Conservation (phyloP, 148 eudicot species). For the Fagopyrum homotropicum region DNA sequence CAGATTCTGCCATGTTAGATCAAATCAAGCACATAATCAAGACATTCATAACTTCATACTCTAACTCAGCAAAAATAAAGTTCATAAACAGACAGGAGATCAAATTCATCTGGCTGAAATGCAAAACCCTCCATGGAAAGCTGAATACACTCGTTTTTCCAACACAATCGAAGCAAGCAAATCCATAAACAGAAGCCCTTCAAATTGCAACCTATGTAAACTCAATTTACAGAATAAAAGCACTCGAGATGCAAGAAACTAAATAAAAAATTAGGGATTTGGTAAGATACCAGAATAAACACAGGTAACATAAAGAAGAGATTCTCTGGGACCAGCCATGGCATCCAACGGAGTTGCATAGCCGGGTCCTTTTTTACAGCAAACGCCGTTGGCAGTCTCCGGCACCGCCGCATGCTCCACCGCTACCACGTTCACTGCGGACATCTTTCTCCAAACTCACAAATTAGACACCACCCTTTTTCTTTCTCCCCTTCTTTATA, state of each 20-base stretch:
- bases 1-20: background rate
- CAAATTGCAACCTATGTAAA: background rate
- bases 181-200: background rate
- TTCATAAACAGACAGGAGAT: too few relatives aligned
- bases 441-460: constrained; percentile 9
- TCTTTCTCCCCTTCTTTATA: background rate
- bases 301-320: constrained; percentile 80
- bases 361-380: constrained; percentile 67
- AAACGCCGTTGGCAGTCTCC: constrained; percentile 26
- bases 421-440: constrained; percentile 38
- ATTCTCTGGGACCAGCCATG: constrained; percentile 79
- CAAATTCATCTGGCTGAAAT: too few relatives aligned
- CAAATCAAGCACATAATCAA: background rate
- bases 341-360: constrained; percentile 83
- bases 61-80: background rate
- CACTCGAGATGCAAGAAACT: background rate
- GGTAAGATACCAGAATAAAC: constrained; percentile 52
- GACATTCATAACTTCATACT: background rate
- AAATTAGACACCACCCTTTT: background rate
- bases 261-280: background rate
- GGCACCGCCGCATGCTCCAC: constrained; percentile 20
- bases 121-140: background rate
- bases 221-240: background rate
- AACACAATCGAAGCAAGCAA: background rate
- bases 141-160: background rate